A percentile compares a stretch with the other conserved stretches of the same genome.
phyloP scores from a whole-genome alignment of 345 rosid species.

The Noccaea caerulescens region DNA sequence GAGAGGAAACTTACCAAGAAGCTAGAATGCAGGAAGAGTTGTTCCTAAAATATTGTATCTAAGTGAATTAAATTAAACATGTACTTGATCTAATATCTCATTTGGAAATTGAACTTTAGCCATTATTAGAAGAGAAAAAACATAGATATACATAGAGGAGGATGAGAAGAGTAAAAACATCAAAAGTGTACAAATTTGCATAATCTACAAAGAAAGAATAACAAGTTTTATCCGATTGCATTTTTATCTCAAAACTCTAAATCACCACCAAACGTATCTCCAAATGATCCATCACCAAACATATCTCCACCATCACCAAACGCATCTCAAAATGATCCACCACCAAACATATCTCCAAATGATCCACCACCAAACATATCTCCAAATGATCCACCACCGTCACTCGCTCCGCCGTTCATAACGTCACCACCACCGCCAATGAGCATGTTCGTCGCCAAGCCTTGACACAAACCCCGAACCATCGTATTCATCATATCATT shows the following conservation, averaged over 20 bases:
- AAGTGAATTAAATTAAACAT: no score
- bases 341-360: constrained; percentile 17
- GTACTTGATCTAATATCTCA: no score
- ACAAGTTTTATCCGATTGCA: background rate
- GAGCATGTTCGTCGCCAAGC: constrained; percentile 37
- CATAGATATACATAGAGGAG: no score
- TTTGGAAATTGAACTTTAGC: no score
- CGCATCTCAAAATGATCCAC: background rate
- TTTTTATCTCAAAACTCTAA: no score
- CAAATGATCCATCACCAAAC: no score
- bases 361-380: constrained; percentile 31
- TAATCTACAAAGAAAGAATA: background rate
- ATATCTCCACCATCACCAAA: no score
- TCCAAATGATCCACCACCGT: constrained; percentile 30
- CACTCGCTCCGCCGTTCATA: constrained; percentile 14
- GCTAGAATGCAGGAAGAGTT: constrained; percentile 39
- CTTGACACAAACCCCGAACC: constrained; percentile 36
- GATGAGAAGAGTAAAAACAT: background rate
- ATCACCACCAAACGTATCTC: no score
- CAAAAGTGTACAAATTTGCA: background rate
- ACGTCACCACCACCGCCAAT: constrained; percentile 19
- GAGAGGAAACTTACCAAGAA: constrained; percentile 41
- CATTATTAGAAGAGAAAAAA: no score
- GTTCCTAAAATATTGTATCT: no score
- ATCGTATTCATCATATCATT: constrained; percentile 25